These are phyloP conservation scores for Hortaea sp. DNA, from an alignment of 2,329 filamentous ascomycete genomes.

Conservation along the genomic window DNA sequence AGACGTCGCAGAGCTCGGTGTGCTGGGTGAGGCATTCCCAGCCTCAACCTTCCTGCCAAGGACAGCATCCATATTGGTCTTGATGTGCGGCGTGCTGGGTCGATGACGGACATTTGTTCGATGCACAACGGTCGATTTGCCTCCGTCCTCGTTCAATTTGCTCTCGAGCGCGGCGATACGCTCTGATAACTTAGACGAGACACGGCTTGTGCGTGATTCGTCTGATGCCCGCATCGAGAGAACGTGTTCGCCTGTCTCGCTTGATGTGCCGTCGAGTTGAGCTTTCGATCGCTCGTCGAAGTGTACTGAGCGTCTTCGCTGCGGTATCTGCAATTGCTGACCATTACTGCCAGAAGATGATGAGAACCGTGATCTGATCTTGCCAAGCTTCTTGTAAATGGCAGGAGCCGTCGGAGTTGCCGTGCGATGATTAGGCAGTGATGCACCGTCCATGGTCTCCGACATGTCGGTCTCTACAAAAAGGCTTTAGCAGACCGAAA, in stretches of 20 bases:
- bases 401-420: constrained; percentile 11
- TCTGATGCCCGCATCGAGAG: constrained; percentile 2
- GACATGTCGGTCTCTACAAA: neutral
- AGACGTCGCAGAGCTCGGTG: constrained; percentile 7
- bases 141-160: constrained; percentile 13
- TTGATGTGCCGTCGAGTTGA: constrained; percentile 14
- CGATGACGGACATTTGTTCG: constrained; percentile 11
- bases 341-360: constrained; percentile 8
- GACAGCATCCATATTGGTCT: constrained; percentile 11
- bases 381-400: constrained; percentile 3
- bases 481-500: too few relatives aligned
- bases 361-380: constrained; percentile 1
- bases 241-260: neutral
- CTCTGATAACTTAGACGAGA: constrained; percentile 5
- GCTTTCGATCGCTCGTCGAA: constrained; percentile 10
- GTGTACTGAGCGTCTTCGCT: constrained; percentile 17
- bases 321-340: constrained; percentile 1
- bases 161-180: constrained; percentile 12
- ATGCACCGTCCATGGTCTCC: constrained; percentile 9
- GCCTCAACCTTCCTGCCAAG: constrained; percentile 4
- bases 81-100: constrained; percentile 17
- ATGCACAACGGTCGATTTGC: constrained; percentile 17
- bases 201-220: constrained; percentile 3
- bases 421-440: constrained; percentile 13
- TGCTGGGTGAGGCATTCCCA: constrained; percentile 11